These are phyloP conservation scores for Penicillium janthinellum DNA, from an alignment of 2,329 filamentous ascomycete species.

Conservation along the genomic window DNA sequence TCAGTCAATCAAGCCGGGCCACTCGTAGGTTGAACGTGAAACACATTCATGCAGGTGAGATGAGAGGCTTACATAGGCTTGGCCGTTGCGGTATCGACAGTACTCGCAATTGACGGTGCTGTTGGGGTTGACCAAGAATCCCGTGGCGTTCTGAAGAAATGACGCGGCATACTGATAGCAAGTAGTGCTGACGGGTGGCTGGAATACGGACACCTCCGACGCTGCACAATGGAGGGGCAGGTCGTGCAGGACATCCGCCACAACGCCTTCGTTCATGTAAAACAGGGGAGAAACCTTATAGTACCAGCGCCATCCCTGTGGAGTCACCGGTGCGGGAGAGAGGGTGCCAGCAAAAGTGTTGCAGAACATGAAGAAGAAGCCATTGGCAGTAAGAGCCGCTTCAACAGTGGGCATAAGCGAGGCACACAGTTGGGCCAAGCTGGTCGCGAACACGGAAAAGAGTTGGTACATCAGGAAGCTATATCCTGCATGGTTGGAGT, in stretches of 20 bases:
- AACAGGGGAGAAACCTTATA: not conserved
- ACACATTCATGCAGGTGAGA: too few species aligned
- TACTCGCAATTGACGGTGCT: not conserved
- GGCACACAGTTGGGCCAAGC: not conserved
- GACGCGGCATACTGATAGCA: not conserved
- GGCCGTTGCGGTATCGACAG: not conserved
- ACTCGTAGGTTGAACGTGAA: too few species aligned
- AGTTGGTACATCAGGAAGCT: not conserved
- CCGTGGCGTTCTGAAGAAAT: not conserved
- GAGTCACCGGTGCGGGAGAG: not conserved
- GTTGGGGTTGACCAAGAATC: not conserved
- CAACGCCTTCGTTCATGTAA: not conserved
- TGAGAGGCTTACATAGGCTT: not conserved
- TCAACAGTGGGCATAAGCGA: not conserved
- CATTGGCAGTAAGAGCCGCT: not conserved
- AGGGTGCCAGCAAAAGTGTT: not conserved
- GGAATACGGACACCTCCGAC: not conserved
- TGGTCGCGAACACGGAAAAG: not conserved
- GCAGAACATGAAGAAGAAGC: not conserved
- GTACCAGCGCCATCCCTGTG: not conserved
- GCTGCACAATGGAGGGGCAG: not conserved
- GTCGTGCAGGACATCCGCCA: not conserved
- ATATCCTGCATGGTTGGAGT: not conserved
- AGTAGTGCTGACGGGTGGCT: not conserved
- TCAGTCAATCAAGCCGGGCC: too few species aligned